Conservation (phyloP, 2,329 filamentous ascomycete genomes). For the Gyromitra esculenta region DNA sequence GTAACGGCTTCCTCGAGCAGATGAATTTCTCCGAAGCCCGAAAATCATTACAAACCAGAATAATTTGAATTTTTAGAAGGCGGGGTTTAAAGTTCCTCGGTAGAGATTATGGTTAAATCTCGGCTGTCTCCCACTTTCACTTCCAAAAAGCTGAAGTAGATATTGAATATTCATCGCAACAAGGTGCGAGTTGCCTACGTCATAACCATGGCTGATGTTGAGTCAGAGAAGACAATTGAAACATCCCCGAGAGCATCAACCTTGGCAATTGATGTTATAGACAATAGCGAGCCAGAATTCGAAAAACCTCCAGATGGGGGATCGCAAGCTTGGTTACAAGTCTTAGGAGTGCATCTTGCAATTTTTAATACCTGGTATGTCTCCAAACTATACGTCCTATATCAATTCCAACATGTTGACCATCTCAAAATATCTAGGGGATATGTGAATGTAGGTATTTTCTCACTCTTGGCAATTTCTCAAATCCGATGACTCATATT, state of each 20-base stretch:
- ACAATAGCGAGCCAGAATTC: constrained; percentile 9
- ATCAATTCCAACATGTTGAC: constrained; percentile 22
- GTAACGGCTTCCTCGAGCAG: not conserved
- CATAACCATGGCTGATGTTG: constrained; percentile 21
- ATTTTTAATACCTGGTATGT: constrained; percentile 59
- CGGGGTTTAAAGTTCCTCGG: not conserved
- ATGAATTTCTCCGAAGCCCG: constrained; percentile 22
- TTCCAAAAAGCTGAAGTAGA: not conserved
- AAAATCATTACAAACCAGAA: constrained; percentile 28
- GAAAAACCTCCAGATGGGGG: constrained; percentile 58
- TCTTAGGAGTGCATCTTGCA: constrained; percentile 57
- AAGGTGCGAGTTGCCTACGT: not conserved
- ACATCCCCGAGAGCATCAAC: not conserved
- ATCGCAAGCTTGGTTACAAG: constrained; percentile 59
- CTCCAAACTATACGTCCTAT: not conserved
- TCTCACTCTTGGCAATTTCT: not conserved
- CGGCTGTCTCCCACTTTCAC: not conserved
- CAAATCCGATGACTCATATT: constrained; percentile 32
- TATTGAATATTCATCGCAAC: not conserved
- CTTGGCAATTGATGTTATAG: not conserved
- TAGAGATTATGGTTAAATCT: constrained; percentile 29
- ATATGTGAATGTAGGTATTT: constrained; percentile 56
- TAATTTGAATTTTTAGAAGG: not conserved
- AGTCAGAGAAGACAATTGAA: constrained; percentile 28
- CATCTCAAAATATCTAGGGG: constrained; percentile 23